Base-by-base conservation (phyloP, 768 basidiomycete species). In the Pisolithus tinctorius region DNA sequence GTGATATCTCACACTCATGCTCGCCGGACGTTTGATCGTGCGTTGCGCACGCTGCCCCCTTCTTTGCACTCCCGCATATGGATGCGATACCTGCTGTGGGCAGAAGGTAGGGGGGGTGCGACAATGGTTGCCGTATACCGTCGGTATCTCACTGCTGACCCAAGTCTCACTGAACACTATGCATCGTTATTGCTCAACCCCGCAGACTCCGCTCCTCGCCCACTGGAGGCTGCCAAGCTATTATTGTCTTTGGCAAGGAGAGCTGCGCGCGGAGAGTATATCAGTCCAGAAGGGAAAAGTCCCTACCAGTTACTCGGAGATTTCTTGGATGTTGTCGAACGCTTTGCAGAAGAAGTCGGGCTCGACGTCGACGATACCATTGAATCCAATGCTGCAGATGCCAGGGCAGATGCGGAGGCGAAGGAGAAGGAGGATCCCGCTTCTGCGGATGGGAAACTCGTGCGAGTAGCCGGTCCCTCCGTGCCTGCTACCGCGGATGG, bases 301-400 rank as follows among this genome's bases (percentile, higher is more conserved):
- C 86, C 95, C 1, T 97, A 96, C 62, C 93, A 97, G 61, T 76
- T 98, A 4, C 81, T 99, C 20, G 83, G 84, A 48, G 91, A 96
- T 56, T 98, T 88, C 77, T 79, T 98, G 41, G 89, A 95, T 34
- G 81, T 96, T 4, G 88, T 90, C 34, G 95, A 97, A 66, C 79
- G 83, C 54, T 87, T 84, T 60, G 80, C 94, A 0, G 96, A 98
- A 26, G 91, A 95, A 40, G 88, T 98, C 56, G 96, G 96, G 0
- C 68, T 98, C 64, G 86, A 87, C 54, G 80, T 88, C 13, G 82
- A 89, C 30, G 88, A 88, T 42, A 88, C 86, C 0, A 62, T 79
- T 29, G 73, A 70, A 37, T 78, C 83, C 13, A 82, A 83, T 55
- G 71, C 73, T 17, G 73, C 67, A 11, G 62, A 74, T 52, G 75